Base-by-base conservation (phyloP, 1,139 yeast genomes). In the Hyphopichia buzzinii region DNA sequence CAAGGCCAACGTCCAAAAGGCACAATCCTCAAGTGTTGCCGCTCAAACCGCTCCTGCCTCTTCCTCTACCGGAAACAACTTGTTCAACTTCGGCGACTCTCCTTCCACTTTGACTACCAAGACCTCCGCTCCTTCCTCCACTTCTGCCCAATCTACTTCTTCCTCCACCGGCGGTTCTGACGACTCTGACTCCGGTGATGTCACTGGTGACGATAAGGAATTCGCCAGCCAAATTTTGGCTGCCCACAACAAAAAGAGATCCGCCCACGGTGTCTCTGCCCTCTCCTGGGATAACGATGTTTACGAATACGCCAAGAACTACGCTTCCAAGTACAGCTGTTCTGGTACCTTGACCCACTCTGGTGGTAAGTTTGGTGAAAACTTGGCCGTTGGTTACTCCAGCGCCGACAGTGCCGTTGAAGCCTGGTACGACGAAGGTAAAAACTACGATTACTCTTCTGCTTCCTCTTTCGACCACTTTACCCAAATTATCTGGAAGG, bases 401-500 rank as follows among this genome's bases (percentile, higher is more conserved):
- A 66, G 70, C 21, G 84, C 77, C 31, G 51, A 62, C 17, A 38
- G 60, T 31, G 87, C 88, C 32, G 81, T 86, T 39, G 72, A 77
- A 31, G 96, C 92, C 37, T 89, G 96, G 97, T 88, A 86, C 69
- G 62, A 69, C 44, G 96, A 87, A 67, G 80, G 80, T 48, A 46
- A 54, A 8, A 46, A 58, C 39, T 87, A 84, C 70, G 67, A 80
- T 64, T 84, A 66, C 62, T 46, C 50, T 12, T 34, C 59, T 16
- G 57, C 64, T 22, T 50, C 50, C 31, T 43, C 52, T 15, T 64
- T 81, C 42, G 82, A 85, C 45, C 96, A 88, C 64, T 88, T 87
- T 70, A 86, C 96, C 30, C 95, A 85, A 62, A 74, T 88, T 44
- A 82, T 88, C 35, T 88, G 96, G 96, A 81, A 80, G 59, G 61